A percentile compares a stretch with the other conserved stretches of the same genome.
phyloP scores from a whole-genome alignment of 345 rosid genomes.

The Lenwebbia sp. region DNA sequence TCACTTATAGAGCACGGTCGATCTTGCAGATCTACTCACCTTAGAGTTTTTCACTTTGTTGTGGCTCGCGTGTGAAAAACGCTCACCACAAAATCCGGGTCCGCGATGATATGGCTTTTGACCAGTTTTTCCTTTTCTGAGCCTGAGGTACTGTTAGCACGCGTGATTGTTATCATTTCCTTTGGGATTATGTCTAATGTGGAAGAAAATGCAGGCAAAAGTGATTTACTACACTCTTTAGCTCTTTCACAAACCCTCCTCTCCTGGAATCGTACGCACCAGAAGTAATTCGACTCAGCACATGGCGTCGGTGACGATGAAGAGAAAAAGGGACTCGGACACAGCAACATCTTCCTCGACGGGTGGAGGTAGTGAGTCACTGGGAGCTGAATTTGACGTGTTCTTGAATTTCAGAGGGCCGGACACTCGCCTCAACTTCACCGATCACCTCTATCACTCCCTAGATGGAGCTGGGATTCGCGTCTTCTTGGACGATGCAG shows the following conservation, averaged over 20 bases:
- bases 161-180: background rate
- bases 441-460: background rate
- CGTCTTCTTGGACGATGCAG: background rate
- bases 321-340: background rate
- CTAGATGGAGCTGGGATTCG: background rate
- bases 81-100: too few species aligned
- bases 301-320: background rate
- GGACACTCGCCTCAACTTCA: background rate
- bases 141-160: background rate
- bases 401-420: background rate
- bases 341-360: background rate
- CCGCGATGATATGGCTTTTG: background rate
- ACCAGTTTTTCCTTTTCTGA: rapidly evolving
- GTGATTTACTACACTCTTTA: background rate
- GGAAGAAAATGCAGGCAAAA: too few species aligned
- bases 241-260: background rate
- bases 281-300: background rate
- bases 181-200: background rate
- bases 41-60: background rate
- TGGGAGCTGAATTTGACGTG: background rate
- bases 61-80: too few species aligned
- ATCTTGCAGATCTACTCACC: background rate
- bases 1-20: background rate
- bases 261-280: background rate
- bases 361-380: background rate